Evolutionary conservation across 495 filamentous ascomycete species (phyloP), one percentile per base, ranked within the genome.

Genomic region (Parmelia sp.): DNA sequence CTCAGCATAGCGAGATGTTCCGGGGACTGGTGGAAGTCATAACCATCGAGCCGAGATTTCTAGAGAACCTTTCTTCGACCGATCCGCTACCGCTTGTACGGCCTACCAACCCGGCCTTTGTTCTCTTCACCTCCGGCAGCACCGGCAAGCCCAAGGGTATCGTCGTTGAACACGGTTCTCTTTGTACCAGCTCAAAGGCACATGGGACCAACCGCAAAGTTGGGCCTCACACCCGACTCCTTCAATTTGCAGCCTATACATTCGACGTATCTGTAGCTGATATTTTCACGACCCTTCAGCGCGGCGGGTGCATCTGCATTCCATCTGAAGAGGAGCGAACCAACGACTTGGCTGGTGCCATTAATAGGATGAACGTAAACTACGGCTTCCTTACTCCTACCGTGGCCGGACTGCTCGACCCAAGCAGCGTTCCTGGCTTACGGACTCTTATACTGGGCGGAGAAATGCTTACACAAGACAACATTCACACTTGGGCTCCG

Each of bases 211-310:
- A n/a, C n/a, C 4, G 35, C 4, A 10, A 4, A 36, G 10, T 36
- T 4, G 35, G 35, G 10, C 10, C 4, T 36, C 35, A 36, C 10
- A 10, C 66, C 5, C 66, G 73, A 11, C 61, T 71, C 0, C 57
- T 75, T 10, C 69, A 78, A 45, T 75, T 76, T 47, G 65, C 72
- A 0, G 66, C 74, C 2, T 73, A 76, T 57, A 67, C 66, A 0
- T 76, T 76, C 51, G 74, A 89, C 61, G 74, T 80, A 37, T 78
- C 80, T 37, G 75, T 86, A 14, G 67, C 72, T 2, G 83, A 87
- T 55, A 77, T 85, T 25, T 78, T 86, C 44, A 78, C 78, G 10
- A 84, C 83, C 0, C 68, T 88, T 1, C 47, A 62, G 12, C 61
- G 58, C 7, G 77, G 77, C 19, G 76, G 73, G 1, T 80, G 77